phyloP scores from a whole-genome alignment of 495 filamentous ascomycete species.

The Penicillium lagena region DNA sequence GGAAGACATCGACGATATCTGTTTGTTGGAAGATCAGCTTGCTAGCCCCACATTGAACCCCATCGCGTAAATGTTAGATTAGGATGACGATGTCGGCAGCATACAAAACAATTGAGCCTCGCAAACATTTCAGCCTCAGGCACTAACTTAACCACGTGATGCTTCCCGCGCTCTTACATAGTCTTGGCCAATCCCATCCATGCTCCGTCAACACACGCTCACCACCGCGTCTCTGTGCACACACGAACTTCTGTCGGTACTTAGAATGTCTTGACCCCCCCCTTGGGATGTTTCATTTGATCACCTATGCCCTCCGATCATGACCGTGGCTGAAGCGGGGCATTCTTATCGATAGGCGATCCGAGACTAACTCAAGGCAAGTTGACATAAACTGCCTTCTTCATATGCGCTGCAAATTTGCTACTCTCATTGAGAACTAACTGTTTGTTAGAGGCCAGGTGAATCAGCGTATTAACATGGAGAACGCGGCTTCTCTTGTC shows the following conservation, averaged over 20 bases:
- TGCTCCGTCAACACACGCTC: not conserved
- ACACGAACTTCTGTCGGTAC: too few relatives aligned
- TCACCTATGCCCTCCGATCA: conserved; percentile 17
- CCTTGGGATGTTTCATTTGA: too few relatives aligned
- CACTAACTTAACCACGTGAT: not conserved
- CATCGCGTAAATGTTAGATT: not conserved
- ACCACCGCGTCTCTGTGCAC: too few relatives aligned
- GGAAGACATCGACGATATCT: conserved; percentile 14
- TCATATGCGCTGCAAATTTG: not conserved
- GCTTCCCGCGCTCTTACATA: too few relatives aligned
- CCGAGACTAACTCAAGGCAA: not conserved
- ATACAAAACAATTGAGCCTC: too few relatives aligned
- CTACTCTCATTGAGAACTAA: not conserved
- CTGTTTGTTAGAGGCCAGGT: not conserved
- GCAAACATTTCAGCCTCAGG: not conserved
- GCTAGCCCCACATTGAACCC: not conserved
- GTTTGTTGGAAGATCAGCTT: not conserved
- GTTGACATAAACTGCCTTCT: not conserved
- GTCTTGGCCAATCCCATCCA: too few relatives aligned
- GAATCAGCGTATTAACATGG: conserved; percentile 6
- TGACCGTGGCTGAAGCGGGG: conserved; percentile 44
- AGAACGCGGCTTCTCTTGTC: conserved; percentile 17
- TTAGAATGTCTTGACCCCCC: too few relatives aligned
- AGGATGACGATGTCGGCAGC: too few relatives aligned
- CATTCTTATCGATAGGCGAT: conserved; percentile 6